Evolutionary conservation across 331 rosid genomes (phyloP).

Genomic region (Stylosanthes scabra): DNA sequence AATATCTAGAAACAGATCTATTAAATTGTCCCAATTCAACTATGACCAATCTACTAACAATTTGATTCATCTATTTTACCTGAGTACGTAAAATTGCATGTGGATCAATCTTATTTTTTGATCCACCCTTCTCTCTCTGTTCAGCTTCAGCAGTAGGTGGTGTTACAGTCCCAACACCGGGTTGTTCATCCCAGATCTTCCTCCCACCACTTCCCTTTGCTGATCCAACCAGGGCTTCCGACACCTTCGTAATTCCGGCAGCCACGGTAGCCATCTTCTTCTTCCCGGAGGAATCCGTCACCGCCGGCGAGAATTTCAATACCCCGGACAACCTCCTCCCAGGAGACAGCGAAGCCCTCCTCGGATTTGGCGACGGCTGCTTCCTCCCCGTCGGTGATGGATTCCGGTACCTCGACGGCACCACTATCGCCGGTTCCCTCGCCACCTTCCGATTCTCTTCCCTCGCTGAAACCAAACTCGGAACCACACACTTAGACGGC

Average conservation of each 20-base stretch:
- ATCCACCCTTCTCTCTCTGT: conserved; percentile 55
- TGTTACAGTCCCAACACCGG: not conserved
- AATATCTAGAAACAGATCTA: too few species aligned
- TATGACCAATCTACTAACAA: not conserved
- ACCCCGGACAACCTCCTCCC: conserved; percentile 82
- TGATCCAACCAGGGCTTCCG: conserved; percentile 75
- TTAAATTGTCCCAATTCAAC: conserved; percentile 1
- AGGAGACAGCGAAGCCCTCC: conserved; percentile 86
- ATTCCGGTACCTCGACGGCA: conserved; percentile 92
- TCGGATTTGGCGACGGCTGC: conserved; percentile 78
- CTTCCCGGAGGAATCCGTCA: conserved; percentile 64
- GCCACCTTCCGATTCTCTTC: conserved; percentile 79
- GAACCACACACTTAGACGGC: conserved; percentile 90
- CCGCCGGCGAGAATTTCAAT: conserved; percentile 68
- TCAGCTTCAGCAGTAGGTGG: conserved; percentile 49
- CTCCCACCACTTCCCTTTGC: conserved; percentile 51
- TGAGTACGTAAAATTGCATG: conserved; percentile 84
- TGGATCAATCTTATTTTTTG: conserved; percentile 66
- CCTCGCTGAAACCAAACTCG: conserved; percentile 76
- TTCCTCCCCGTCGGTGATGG: conserved; percentile 81
- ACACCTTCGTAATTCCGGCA: conserved; percentile 75
- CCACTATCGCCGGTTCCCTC: conserved; percentile 75
- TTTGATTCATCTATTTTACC: conserved; percentile 46
- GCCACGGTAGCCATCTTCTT: conserved; percentile 70
- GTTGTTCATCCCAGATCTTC: conserved; percentile 89